Percentiles rank a stretch among this genome's conserved stretches.
phyloP scores from a whole-genome alignment of 345 rosid species.

The Ceriops decandra region DNA sequence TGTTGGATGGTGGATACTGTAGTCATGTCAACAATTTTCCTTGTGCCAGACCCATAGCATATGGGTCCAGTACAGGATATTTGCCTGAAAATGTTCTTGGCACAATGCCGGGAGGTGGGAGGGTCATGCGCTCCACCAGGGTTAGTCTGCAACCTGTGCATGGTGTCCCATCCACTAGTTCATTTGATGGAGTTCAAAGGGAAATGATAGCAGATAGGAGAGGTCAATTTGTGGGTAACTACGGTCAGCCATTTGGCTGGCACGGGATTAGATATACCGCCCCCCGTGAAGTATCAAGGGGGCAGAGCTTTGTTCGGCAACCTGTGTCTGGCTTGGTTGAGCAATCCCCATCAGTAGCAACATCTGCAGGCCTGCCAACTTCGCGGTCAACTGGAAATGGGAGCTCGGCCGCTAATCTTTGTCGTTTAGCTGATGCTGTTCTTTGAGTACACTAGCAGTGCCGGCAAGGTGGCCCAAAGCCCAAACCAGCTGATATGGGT shows the following conservation, averaged over 20 bases:
- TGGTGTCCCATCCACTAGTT: conserved; percentile 23
- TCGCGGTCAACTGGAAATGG: conserved; percentile 18
- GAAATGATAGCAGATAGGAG: conserved; percentile 22
- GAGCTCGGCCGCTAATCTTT: conserved; percentile 31
- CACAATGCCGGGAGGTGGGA: conserved; percentile 17
- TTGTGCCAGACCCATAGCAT: conserved; percentile 33
- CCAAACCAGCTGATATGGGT: conserved; percentile 1
- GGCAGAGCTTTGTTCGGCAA: conserved; percentile 24
- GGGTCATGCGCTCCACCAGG: conserved; percentile 16
- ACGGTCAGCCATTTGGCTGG: conserved; percentile 24
- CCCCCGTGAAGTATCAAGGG: conserved; percentile 20
- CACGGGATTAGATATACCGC: conserved; percentile 20
- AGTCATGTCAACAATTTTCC: conserved; percentile 41
- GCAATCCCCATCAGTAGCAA: conserved; percentile 37
- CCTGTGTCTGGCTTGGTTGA: conserved; percentile 13
- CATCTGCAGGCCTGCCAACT: conserved; percentile 41
- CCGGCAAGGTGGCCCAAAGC: too few relatives aligned
- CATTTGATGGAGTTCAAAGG: conserved; percentile 34
- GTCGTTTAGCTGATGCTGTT: conserved; percentile 39
- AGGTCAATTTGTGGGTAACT: conserved; percentile 24
- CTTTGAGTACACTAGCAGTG: neutral
- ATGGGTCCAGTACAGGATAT: conserved; percentile 32
- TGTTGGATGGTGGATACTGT: conserved; percentile 35
- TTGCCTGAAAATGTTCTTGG: conserved; percentile 36
- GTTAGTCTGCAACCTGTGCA: conserved; percentile 13